phyloP scores from a whole-genome alignment of 345 rosid genomes.

The Ceriops zippeliana region DNA sequence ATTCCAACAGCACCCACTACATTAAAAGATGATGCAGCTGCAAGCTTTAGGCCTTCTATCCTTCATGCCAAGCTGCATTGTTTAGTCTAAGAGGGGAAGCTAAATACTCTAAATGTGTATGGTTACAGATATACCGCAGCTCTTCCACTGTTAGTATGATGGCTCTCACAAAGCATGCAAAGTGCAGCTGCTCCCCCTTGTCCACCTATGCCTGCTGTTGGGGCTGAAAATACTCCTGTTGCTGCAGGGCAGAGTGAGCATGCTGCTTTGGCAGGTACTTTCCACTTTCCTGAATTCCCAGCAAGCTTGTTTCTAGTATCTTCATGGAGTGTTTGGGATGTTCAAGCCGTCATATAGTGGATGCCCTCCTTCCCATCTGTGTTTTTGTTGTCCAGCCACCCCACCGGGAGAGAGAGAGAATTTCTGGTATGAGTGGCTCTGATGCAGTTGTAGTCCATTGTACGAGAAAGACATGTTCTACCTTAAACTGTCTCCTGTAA shows the following conservation, averaged over 20 bases:
- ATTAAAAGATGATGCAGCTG: too few relatives aligned
- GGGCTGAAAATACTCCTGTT: slow-evolving; percentile 66
- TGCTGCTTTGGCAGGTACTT: slow-evolving; percentile 55
- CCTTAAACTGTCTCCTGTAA: too few relatives aligned
- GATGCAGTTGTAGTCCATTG: too few relatives aligned
- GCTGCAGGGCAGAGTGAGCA: slow-evolving; percentile 63
- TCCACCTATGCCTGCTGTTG: slow-evolving; percentile 61
- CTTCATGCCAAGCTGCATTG: too few relatives aligned
- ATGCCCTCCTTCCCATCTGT: too few relatives aligned
- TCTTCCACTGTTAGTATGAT: slow-evolving; percentile 71
- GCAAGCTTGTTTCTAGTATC: not conserved
- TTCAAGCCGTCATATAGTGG: not conserved
- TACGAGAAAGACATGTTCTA: too few relatives aligned
- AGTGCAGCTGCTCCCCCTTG: slow-evolving; percentile 92
- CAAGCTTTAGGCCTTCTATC: too few relatives aligned
- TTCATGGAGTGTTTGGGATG: too few relatives aligned
- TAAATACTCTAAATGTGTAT: not conserved
- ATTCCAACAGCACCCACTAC: too few relatives aligned
- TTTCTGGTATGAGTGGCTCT: too few relatives aligned
- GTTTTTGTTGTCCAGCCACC: too few relatives aligned
- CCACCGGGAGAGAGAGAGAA: too few relatives aligned
- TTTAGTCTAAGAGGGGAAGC: not conserved
- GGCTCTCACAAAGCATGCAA: slow-evolving; percentile 98
- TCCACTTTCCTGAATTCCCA: slow-evolving; percentile 5
- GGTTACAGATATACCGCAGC: slow-evolving; percentile 87